Evolutionary conservation across 768 basidiomycete genomes (phyloP).

Genomic region (Fistulinella prunicolor): DNA sequence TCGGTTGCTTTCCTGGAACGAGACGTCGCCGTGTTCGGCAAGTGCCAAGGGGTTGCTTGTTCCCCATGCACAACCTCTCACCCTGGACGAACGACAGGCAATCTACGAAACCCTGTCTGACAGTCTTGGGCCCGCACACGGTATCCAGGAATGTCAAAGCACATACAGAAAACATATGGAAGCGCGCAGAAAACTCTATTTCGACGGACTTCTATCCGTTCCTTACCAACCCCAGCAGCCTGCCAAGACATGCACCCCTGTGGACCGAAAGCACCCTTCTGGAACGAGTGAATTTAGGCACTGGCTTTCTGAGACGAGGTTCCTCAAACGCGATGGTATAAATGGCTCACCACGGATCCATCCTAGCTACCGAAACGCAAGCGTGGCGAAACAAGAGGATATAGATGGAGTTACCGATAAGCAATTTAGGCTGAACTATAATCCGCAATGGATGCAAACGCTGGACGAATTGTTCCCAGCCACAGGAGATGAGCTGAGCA

Average conservation of each 20-base stretch:
- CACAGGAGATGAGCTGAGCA: slow-evolving; percentile 2
- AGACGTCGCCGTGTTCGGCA: slow-evolving; percentile 19
- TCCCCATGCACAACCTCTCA: slow-evolving; percentile 32
- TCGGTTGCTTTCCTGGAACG: slow-evolving; percentile 11
- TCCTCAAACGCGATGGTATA: slow-evolving; percentile 21
- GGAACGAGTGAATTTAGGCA: slow-evolving; percentile 28
- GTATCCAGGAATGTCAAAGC: slow-evolving; percentile 50
- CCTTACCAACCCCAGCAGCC: slow-evolving; percentile 17
- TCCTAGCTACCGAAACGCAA: slow-evolving; percentile 12
- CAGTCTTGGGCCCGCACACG: slow-evolving; percentile 43
- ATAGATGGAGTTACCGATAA: slow-evolving; percentile 4
- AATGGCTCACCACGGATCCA: slow-evolving; percentile 11
- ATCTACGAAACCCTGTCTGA: slow-evolving; percentile 51
- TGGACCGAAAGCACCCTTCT: slow-evolving; percentile 14
- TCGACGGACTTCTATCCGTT: slow-evolving; percentile 37
- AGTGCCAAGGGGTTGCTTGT: slow-evolving; percentile 16
- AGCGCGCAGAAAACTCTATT: slow-evolving; percentile 45
- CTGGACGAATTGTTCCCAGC: slow-evolving; percentile 29
- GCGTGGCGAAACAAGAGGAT: slow-evolving; percentile 11
- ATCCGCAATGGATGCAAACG: slow-evolving; percentile 10
- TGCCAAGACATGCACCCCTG: slow-evolving; percentile 2
- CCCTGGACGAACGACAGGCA: slow-evolving; percentile 44
- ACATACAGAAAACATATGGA: slow-evolving; percentile 53
- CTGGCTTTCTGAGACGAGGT: slow-evolving; percentile 31
- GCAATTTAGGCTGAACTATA: slow-evolving; percentile 5